These are phyloP conservation scores for Phlyctochytrium bullatum DNA, from an alignment of 192 early-diverging fungal species.

Conservation along the genomic window DNA sequence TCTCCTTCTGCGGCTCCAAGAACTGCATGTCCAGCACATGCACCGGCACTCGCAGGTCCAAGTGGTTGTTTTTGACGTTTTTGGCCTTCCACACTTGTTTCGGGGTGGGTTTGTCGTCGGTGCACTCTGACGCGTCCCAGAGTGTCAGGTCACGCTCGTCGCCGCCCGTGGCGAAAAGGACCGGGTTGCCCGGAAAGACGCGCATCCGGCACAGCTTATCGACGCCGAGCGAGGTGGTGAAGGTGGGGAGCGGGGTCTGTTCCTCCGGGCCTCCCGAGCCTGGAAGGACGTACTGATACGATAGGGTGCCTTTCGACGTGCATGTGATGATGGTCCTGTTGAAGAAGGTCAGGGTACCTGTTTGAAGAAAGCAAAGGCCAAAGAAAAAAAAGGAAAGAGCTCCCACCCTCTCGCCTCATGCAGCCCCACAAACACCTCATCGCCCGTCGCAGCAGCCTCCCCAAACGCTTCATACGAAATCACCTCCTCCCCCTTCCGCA, in stretches of 20 bases:
- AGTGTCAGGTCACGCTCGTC: conserved; percentile 80
- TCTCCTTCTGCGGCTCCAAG: conserved; percentile 41
- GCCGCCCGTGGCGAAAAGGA: conserved; percentile 80
- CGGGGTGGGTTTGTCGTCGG: conserved; percentile 16
- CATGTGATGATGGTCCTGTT: conserved; percentile 36
- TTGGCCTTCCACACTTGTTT: conserved; percentile 78
- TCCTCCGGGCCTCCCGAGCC: neutral
- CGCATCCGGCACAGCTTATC: conserved; percentile 67
- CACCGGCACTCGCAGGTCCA: conserved; percentile 80
- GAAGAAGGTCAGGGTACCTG: conserved; percentile 43
- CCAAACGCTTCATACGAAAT: too few relatives aligned
- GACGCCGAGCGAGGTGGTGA: conserved; percentile 37
- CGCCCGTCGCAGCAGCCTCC: neutral
- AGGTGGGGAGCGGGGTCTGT: conserved; percentile 12
- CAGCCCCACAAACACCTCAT: neutral
- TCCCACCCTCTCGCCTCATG: neutral
- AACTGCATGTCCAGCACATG: conserved; percentile 87
- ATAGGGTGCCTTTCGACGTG: conserved; percentile 30
- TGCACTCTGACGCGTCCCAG: conserved; percentile 63
- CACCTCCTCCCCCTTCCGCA: neutral
- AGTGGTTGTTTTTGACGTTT: conserved; percentile 75
- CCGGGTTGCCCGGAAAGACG: conserved; percentile 57
- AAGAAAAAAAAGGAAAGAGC: neutral
- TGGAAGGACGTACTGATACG: conserved; percentile 20
- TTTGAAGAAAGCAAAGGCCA: too few relatives aligned